A percentile compares a stretch with the other conserved stretches of the same genome.
Evolutionary conservation across 495 filamentous ascomycete genomes (phyloP).

Genomic region (Schizothecium vesticola): DNA sequence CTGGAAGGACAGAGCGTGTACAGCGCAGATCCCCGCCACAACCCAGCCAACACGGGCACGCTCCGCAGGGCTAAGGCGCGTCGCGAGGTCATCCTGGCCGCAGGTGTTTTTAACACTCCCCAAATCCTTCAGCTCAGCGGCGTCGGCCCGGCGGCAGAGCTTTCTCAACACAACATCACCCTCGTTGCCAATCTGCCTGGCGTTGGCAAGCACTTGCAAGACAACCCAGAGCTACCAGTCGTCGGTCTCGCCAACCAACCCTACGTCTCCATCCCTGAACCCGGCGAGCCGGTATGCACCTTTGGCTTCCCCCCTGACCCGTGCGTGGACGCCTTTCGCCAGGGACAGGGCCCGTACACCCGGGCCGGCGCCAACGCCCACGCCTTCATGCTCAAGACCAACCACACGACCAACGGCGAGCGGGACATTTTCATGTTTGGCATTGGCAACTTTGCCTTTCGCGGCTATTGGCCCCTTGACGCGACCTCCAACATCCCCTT

Average conservation of each 20-base stretch:
- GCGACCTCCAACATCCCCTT: no score
- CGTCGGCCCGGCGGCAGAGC: conserved; percentile 47
- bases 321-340: conserved; percentile 15
- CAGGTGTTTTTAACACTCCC: conserved; percentile 52
- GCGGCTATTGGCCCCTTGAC: no score
- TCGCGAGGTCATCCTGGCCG: conserved; percentile 47
- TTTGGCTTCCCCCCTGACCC: conserved; percentile 19
- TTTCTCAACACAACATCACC: conserved; percentile 41
- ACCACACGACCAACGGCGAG: no score
- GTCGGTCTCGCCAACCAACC: conserved; percentile 14
- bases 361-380: no score
- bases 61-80: conserved; percentile 16
- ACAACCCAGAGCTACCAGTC: conserved; percentile 42
- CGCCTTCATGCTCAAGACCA: no score
- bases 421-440: no score
- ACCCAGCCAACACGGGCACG: no score
- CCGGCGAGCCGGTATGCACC: conserved; percentile 13
- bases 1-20: no score
- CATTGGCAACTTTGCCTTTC: no score
- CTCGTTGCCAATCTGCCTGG: conserved; percentile 44
- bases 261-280: neutral
- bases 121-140: conserved; percentile 52
- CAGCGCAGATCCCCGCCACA: no score
- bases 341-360: no score
- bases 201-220: conserved; percentile 51